Evolutionary conservation across 352 stramenopile species (phyloP).

Genomic region (Phytophthora pinifolia): DNA sequence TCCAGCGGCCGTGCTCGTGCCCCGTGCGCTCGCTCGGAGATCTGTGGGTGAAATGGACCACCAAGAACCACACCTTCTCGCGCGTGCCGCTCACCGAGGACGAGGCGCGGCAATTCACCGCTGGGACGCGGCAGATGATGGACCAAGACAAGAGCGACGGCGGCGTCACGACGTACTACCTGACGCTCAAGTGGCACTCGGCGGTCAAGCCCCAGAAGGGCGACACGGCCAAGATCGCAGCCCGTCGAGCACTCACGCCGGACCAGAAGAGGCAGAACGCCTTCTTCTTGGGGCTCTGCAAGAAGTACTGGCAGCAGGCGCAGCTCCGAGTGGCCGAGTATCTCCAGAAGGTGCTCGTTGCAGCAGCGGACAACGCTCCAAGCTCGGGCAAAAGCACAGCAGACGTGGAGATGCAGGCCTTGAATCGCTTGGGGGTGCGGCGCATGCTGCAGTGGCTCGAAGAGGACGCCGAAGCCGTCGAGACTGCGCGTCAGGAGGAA

Average conservation of each 20-base stretch:
- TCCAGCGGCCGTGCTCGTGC: slow-evolving; percentile 76
- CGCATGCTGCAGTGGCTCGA: slow-evolving; percentile 80
- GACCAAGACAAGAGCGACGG: slow-evolving; percentile 48
- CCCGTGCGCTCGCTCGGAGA: slow-evolving; percentile 75
- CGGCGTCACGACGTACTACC: slow-evolving; percentile 55
- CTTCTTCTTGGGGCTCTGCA: slow-evolving; percentile 73
- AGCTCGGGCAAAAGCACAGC: slow-evolving; percentile 19
- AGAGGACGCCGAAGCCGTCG: slow-evolving; percentile 66
- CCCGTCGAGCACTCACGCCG: slow-evolving; percentile 50
- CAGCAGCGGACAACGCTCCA: slow-evolving; percentile 9
- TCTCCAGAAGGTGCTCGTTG: slow-evolving; percentile 60
- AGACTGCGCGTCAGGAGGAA: slow-evolving; percentile 71
- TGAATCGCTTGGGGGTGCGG: slow-evolving; percentile 66
- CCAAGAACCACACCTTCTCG: slow-evolving; percentile 77
- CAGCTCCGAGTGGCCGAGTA: slow-evolving; percentile 75
- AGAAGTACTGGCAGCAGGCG: slow-evolving; percentile 71
- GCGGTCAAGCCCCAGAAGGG: slow-evolving; percentile 82
- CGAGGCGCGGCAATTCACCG: slow-evolving; percentile 69
- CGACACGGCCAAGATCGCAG: slow-evolving; percentile 84
- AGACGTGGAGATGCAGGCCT: slow-evolving; percentile 58
- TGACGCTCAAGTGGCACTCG: slow-evolving; percentile 87
- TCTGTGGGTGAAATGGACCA: slow-evolving; percentile 83
- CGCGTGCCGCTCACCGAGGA: slow-evolving; percentile 50
- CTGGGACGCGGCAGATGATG: slow-evolving; percentile 84
- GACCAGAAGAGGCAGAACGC: slow-evolving; percentile 84